These are phyloP conservation scores for Ogataea henricii DNA, from an alignment of 805 yeast species.

Conservation along the genomic window DNA sequence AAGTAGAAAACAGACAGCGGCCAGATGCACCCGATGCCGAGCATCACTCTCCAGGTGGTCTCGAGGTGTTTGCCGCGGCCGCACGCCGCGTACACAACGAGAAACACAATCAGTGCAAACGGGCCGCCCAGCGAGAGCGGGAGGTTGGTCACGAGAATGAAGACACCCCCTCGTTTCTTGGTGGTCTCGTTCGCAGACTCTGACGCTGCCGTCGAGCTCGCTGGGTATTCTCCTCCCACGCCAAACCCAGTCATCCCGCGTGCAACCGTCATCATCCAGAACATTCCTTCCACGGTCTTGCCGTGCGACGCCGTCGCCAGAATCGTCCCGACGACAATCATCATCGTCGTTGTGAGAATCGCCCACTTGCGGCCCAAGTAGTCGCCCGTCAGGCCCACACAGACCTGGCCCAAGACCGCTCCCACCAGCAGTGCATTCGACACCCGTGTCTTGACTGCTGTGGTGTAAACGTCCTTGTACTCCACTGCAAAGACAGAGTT, in stretches of 20 bases:
- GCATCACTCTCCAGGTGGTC: slow-evolving; percentile 71
- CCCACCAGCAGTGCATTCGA: slow-evolving; percentile 52
- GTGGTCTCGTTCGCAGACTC: slow-evolving; percentile 65
- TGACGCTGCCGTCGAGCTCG: slow-evolving; percentile 61
- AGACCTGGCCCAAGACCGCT: slow-evolving; percentile 62
- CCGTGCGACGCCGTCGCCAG: slow-evolving; percentile 66
- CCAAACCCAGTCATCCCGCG: slow-evolving; percentile 81
- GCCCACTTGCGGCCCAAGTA: slow-evolving; percentile 63
- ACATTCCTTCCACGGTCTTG: slow-evolving; percentile 42
- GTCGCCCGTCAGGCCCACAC: slow-evolving; percentile 59
- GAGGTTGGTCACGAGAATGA: slow-evolving; percentile 67
- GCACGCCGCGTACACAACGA: slow-evolving; percentile 66
- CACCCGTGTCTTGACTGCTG: slow-evolving; percentile 29
- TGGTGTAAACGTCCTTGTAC: slow-evolving; percentile 51
- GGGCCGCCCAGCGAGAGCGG: slow-evolving; percentile 81
- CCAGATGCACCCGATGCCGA: slow-evolving; percentile 65
- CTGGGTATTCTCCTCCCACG: slow-evolving; percentile 64
- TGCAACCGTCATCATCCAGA: slow-evolving; percentile 65
- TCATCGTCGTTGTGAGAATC: slow-evolving; percentile 56
- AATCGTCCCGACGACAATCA: slow-evolving; percentile 57
- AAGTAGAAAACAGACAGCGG: slow-evolving; percentile 73
- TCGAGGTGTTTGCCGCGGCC: slow-evolving; percentile 42
- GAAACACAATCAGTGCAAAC: slow-evolving; percentile 65
- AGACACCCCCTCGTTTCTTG: slow-evolving; percentile 63
- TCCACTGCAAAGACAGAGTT: slow-evolving; percentile 25